Conservation (phyloP, 805 yeast species). For the Candida chauliodis region DNA sequence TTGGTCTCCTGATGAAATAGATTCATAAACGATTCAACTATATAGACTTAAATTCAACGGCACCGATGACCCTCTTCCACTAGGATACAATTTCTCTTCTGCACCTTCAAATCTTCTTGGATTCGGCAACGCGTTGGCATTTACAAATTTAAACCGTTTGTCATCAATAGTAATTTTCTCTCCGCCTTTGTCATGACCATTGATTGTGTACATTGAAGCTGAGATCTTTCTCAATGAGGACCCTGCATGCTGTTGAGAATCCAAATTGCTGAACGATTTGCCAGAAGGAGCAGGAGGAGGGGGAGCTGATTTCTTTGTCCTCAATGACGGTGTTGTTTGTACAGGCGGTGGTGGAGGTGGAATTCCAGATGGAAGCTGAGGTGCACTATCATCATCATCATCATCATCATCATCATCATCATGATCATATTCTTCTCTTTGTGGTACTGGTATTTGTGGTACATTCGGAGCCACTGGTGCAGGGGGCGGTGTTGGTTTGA, state of each 20-base stretch:
- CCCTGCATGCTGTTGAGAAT: constrained; percentile 46
- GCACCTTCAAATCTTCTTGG: constrained; percentile 68
- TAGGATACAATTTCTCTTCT: constrained; percentile 75
- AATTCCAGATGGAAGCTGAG: constrained; percentile 26
- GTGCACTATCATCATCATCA: constrained; percentile 19
- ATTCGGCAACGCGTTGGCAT: constrained; percentile 69
- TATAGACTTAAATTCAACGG: constrained; percentile 61
- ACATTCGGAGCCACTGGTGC: not conserved
- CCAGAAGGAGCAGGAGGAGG: constrained; percentile 25
- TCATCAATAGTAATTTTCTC: constrained; percentile 60
- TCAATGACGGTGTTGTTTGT: constrained; percentile 12
- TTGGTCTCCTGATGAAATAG: constrained; percentile 45
- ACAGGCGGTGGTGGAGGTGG: constrained; percentile 30
- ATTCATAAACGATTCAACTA: constrained; percentile 10
- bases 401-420: not conserved
- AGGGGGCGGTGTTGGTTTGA: constrained; percentile 3
- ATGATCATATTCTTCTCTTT: not conserved
- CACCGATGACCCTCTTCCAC: constrained; percentile 92
- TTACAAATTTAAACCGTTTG: constrained; percentile 62
- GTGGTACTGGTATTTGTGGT: too few relatives aligned
- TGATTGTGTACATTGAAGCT: constrained; percentile 62
- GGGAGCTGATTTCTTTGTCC: constrained; percentile 13
- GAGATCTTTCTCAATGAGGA: constrained; percentile 56
- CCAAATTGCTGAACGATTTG: constrained; percentile 19
- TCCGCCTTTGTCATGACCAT: constrained; percentile 21